Evolutionary conservation across 768 basidiomycete genomes (phyloP).

Genomic region (Strobilomyces dryophilus): DNA sequence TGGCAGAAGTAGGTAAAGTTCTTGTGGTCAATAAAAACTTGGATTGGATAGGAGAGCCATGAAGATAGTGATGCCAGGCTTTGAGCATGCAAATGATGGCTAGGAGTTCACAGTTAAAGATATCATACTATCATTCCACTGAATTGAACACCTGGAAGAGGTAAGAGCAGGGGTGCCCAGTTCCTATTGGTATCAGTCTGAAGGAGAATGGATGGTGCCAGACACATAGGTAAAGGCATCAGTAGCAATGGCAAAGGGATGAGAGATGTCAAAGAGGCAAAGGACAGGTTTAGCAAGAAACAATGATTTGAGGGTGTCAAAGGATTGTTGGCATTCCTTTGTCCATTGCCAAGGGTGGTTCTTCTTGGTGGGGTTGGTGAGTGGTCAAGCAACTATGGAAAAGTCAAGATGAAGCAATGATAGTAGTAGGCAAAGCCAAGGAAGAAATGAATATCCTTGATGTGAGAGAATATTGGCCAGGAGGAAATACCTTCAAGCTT

Average conservation of each 20-base stretch:
- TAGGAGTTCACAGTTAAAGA: no score
- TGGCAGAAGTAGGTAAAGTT: background rate
- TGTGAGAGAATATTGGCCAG: background rate
- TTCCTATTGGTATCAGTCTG: background rate
- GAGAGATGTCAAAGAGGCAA: no score
- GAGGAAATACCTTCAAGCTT: background rate
- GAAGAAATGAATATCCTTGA: background rate
- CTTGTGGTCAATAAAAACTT: background rate
- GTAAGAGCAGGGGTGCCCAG: background rate
- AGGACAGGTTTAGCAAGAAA: background rate
- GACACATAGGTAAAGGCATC: background rate
- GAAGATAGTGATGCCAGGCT: background rate
- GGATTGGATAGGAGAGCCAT: background rate
- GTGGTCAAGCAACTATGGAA: constrained; percentile 28
- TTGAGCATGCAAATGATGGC: background rate
- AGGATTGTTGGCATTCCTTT: background rate
- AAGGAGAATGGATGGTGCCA: background rate
- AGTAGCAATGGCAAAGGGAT: background rate
- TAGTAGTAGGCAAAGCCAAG: background rate
- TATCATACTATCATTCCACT: no score
- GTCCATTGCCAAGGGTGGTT: background rate
- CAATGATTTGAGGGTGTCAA: background rate
- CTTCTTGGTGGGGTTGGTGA: background rate
- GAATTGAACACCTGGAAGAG: no score
- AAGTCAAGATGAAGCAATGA: constrained; percentile 28